phyloP scores from a whole-genome alignment of 2,329 filamentous ascomycete genomes.

The Tolypocladium cylindrosporum region DNA sequence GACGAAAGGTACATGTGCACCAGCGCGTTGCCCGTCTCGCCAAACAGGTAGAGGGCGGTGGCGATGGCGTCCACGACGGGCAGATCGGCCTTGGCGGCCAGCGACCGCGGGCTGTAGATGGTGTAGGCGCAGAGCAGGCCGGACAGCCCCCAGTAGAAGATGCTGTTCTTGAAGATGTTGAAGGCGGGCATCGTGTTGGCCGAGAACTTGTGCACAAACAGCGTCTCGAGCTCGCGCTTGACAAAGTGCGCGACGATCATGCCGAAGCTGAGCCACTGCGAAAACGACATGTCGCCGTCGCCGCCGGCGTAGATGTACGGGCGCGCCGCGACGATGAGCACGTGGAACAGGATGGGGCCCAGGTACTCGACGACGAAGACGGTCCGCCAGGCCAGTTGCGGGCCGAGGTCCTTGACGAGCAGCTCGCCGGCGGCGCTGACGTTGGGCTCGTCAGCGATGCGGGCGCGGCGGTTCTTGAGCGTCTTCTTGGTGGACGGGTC shows the following conservation, averaged over 20 bases:
- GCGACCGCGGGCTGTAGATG: conserved; percentile 68
- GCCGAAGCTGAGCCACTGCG: conserved; percentile 63
- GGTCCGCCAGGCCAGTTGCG: conserved; percentile 83
- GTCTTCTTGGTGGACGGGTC: conserved; percentile 52
- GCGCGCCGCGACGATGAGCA: conserved; percentile 60
- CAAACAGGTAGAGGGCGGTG: conserved; percentile 61
- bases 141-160: conserved; percentile 84
- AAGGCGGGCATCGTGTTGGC: conserved; percentile 82
- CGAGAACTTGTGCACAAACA: conserved; percentile 93
- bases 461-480: conserved; percentile 50
- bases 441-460: conserved; percentile 36
- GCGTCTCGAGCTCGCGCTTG: conserved; percentile 91
- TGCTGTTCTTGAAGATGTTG: conserved; percentile 92
- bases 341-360: conserved; percentile 83
- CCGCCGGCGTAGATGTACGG: conserved; percentile 46
- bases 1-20: conserved; percentile 71
- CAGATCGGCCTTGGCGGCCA: conserved; percentile 45
- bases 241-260: conserved; percentile 77
- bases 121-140: conserved; percentile 76
- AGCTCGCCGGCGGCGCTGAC: conserved; percentile 46
- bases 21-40: conserved; percentile 71
- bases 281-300: conserved; percentile 43
- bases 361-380: conserved; percentile 95
- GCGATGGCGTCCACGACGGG: conserved; percentile 53
- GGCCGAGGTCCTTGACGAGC: conserved; percentile 86